These are phyloP conservation scores for Hyaloscypha bicolor DNA, from an alignment of 495 filamentous ascomycete species.

Conservation along the genomic window DNA sequence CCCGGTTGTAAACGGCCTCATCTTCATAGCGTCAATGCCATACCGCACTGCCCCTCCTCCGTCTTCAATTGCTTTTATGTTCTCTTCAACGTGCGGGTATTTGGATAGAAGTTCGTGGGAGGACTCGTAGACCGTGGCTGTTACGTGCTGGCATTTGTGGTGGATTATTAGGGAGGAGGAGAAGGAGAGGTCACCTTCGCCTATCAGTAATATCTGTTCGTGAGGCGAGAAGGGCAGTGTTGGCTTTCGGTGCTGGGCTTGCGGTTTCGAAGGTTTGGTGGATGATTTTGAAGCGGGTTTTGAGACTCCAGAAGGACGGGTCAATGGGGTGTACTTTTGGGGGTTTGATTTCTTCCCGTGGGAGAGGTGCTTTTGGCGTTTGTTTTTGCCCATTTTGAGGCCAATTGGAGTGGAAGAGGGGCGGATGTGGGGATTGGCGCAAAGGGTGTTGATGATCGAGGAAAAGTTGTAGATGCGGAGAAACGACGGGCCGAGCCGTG, in stretches of 20 bases:
- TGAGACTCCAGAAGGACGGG: slow-evolving; percentile 8
- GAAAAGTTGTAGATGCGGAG: not conserved
- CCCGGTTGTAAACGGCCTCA: slow-evolving; percentile 45
- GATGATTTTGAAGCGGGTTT: slow-evolving; percentile 15
- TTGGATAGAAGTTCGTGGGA: slow-evolving; percentile 59
- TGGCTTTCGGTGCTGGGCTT: slow-evolving; percentile 47
- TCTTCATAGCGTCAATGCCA: slow-evolving; percentile 73
- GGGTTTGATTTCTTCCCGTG: not conserved
- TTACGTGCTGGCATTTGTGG: slow-evolving; percentile 68
- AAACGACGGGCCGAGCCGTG: not conserved
- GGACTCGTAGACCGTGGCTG: slow-evolving; percentile 54
- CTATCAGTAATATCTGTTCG: slow-evolving; percentile 80
- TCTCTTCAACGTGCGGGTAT: slow-evolving; percentile 72
- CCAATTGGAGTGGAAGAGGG: not conserved
- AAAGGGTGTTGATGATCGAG: not conserved
- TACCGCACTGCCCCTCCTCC: slow-evolving; percentile 59
- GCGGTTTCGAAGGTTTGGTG: slow-evolving; percentile 23
- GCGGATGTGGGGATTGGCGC: not conserved
- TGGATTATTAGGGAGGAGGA: slow-evolving; percentile 70
- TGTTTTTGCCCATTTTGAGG: slow-evolving; percentile 20
- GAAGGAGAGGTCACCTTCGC: slow-evolving; percentile 95
- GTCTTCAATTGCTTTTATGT: slow-evolving; percentile 57
- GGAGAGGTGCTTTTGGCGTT: slow-evolving; percentile 10
- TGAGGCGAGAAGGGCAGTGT: slow-evolving; percentile 73
- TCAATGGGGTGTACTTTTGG: slow-evolving; percentile 1